phyloP scores from a whole-genome alignment of 2,329 filamentous ascomycete genomes.

The Fusarium devonianum region DNA sequence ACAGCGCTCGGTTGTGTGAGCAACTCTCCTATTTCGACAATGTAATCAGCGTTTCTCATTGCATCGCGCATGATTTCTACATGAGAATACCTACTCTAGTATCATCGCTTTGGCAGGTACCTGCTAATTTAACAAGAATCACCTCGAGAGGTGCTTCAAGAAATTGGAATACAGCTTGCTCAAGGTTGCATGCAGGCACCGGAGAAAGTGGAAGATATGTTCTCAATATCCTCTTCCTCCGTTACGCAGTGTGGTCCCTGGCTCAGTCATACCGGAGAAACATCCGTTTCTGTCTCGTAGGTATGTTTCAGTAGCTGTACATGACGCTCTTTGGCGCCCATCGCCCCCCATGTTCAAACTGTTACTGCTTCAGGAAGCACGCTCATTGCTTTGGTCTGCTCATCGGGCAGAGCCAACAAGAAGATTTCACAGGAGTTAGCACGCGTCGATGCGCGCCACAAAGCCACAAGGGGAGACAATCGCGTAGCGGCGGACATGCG shows the following conservation, averaged over 20 bases:
- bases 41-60: too few relatives aligned
- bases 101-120: too few relatives aligned
- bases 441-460: constrained; percentile 7
- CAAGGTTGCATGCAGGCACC: too few relatives aligned
- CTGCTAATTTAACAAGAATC: too few relatives aligned
- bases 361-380: constrained; percentile 19
- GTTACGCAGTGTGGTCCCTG: not conserved
- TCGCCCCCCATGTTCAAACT: constrained; percentile 6
- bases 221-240: constrained; percentile 8
- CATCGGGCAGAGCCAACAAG: constrained; percentile 3
- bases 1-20: too few relatives aligned
- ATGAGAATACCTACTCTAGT: too few relatives aligned
- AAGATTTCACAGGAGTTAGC: constrained; percentile 5
- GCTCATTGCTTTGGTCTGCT: constrained; percentile 2
- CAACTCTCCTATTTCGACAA: too few relatives aligned
- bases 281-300: constrained; percentile 25
- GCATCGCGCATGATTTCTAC: too few relatives aligned
- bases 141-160: too few relatives aligned
- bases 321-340: constrained; percentile 3
- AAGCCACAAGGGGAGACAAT: constrained; percentile 1
- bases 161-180: too few relatives aligned
- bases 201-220: constrained; percentile 26
- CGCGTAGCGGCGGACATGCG: constrained; percentile 18
- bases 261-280: constrained; percentile 13
- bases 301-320: constrained; percentile 5